Evolutionary conservation across 2,329 filamentous ascomycete species (phyloP).

Genomic region (Ophiostoma ulmi): DNA sequence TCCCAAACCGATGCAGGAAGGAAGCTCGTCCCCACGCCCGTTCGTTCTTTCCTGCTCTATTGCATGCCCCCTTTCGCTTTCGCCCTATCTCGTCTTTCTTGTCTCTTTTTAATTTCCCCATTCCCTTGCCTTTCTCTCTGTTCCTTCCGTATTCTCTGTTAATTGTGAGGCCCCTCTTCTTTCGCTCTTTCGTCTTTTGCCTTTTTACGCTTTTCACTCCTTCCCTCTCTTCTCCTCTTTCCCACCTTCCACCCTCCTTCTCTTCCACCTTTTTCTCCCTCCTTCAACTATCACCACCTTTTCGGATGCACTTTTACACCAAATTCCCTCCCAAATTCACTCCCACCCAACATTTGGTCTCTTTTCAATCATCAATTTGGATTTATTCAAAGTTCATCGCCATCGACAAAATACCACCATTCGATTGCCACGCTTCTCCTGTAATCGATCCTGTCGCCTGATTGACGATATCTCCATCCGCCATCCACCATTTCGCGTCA

Average conservation of each 20-base stretch:
- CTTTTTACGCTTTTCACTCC: slow-evolving; percentile 24
- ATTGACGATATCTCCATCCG: slow-evolving; percentile 30
- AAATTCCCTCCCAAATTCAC: slow-evolving; percentile 16
- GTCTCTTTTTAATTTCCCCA: slow-evolving; percentile 15
- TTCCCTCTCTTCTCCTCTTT: slow-evolving; percentile 16
- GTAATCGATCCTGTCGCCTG: slow-evolving; percentile 31
- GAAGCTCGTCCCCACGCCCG: slow-evolving; percentile 46
- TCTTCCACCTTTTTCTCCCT: slow-evolving; percentile 27
- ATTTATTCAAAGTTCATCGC: slow-evolving; percentile 25
- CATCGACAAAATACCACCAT: slow-evolving; percentile 37
- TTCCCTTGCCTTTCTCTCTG: slow-evolving; percentile 2
- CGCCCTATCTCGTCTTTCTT: slow-evolving; percentile 12
- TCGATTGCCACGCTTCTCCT: slow-evolving; percentile 34
- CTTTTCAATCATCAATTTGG: slow-evolving; percentile 40
- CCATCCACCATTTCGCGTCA: slow-evolving; percentile 13
- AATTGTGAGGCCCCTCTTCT: slow-evolving; percentile 21
- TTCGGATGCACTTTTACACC: slow-evolving; percentile 21
- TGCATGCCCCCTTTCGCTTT: slow-evolving; percentile 34
- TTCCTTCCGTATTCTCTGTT: slow-evolving; percentile 22
- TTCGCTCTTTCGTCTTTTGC: slow-evolving; percentile 19
- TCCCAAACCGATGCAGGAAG: slow-evolving; percentile 37
- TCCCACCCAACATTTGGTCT: slow-evolving; percentile 33
- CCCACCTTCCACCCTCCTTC: background rate
- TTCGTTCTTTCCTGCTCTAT: slow-evolving; percentile 19
- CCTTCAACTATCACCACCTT: slow-evolving; percentile 29